These are phyloP conservation scores for Chondrus crispus DNA, from an alignment of 23 red algal genomes.

Conservation along the genomic window DNA sequence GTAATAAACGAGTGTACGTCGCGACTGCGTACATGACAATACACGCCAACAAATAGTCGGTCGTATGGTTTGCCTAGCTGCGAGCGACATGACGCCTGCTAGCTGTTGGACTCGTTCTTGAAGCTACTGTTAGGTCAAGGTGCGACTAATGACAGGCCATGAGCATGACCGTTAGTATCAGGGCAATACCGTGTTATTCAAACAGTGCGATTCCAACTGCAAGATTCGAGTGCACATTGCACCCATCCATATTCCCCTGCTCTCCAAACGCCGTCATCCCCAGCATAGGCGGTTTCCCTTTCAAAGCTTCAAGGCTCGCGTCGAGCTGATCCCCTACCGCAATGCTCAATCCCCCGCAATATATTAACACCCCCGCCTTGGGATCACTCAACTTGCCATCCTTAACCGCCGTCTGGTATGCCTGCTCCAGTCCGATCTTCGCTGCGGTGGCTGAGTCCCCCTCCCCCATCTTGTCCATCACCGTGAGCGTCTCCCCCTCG, in stretches of 20 bases:
- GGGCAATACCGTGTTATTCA: neutral
- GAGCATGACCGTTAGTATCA: too few species aligned
- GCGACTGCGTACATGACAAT: too few species aligned
- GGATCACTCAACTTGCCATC: conserved; percentile 25
- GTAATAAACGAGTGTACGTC: too few species aligned
- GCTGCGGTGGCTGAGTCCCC: conserved; percentile 33
- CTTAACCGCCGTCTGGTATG: conserved; percentile 16
- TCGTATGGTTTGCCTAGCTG: too few species aligned
- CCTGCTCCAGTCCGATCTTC: conserved; percentile 5
- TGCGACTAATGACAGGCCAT: too few species aligned
- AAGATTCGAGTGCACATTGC: conserved; percentile 46
- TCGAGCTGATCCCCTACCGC: conserved; percentile 34
- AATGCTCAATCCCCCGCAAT: conserved; percentile 62
- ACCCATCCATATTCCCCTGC: conserved; percentile 3
- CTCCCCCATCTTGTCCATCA: conserved; percentile 21
- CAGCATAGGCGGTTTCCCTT: conserved; percentile 18
- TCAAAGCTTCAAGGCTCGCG: conserved; percentile 1
- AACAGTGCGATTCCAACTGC: conserved; percentile 48
- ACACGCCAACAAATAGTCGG: too few species aligned
- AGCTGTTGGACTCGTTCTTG: neutral
- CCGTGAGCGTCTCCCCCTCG: conserved; percentile 18
- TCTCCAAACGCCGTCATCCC: conserved; percentile 66
- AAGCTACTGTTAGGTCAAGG: too few species aligned
- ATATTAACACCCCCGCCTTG: conserved; percentile 46
- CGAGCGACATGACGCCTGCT: too few species aligned